Conservation (phyloP, 805 yeast genomes). For the Myxozyma mucilagina region DNA sequence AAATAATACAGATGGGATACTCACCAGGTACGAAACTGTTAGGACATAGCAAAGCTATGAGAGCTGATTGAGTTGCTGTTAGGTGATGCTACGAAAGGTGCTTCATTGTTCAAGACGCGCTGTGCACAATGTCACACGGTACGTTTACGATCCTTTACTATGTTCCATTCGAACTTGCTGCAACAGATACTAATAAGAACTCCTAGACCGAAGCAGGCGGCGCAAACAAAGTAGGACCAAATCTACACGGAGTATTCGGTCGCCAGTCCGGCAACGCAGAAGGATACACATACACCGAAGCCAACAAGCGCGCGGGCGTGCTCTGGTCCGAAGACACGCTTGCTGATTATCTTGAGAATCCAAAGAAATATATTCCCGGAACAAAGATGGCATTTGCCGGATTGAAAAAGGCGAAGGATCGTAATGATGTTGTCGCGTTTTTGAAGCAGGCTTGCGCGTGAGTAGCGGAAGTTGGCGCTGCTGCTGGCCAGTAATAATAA, state of each 20-base stretch:
- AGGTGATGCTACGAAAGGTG: constrained; percentile 90
- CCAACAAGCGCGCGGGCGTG: constrained; percentile 95
- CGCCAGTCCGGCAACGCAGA: constrained; percentile 89
- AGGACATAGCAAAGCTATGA: background rate
- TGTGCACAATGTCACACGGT: constrained; percentile 98
- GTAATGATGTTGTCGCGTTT: constrained; percentile 92
- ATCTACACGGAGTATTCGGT: constrained; percentile 91
- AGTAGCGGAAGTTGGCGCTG: background rate
- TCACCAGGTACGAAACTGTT: background rate
- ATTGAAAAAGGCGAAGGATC: constrained; percentile 97
- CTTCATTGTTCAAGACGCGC: constrained; percentile 96
- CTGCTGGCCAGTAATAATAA: background rate
- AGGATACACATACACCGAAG: constrained; percentile 96
- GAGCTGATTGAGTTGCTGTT: background rate
- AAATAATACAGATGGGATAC: background rate
- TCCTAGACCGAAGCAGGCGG: constrained; percentile 71
- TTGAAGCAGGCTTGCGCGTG: constrained; percentile 33
- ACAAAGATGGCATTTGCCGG: constrained; percentile 99
- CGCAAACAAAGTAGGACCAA: constrained; percentile 99
- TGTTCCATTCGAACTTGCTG: background rate
- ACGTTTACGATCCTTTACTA: constrained; percentile 7
- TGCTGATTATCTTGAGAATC: constrained; percentile 96
- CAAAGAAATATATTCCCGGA: constrained; percentile 99
- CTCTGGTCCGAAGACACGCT: constrained; percentile 83
- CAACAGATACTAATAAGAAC: background rate